Base-by-base conservation (phyloP, 306 rosid species). In the Gillenia trifoliata region DNA sequence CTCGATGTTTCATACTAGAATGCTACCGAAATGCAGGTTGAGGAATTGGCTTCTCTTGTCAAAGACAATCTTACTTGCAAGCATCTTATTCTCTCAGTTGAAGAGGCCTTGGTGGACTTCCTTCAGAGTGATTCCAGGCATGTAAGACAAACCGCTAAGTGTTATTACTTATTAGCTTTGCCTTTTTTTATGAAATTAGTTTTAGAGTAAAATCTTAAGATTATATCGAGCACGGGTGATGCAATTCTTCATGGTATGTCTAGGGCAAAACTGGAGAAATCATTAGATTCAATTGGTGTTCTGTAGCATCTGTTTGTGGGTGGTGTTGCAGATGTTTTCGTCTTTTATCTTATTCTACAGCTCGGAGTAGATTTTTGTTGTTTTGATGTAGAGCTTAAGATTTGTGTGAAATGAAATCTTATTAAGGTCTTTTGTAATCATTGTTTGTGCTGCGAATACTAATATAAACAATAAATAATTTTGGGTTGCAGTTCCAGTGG, bases 31-130 rank as follows among this genome's bases (percentile, higher is more conserved):
- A 66, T 77, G 77, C 84, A 94, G 99, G 99, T 94, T 70, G 97
- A 94, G 88, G 99, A 94, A 70, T 84, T 94, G 91, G 99, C 99
- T 81, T 92, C 73, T 80, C 96, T 94, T 75, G 89, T 94, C 17
- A 92, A 90, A 90, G 99, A 94, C 87, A 94, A 94, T 80, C 99
- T 94, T 85, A 85, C 86, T 54, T 88, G 96, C 82, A 94, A 92
- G 89, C 98, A 92, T 92, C 95, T 92, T 78, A 92, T 94, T 85
- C 96, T 94, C 73, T 82, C 93, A 19, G 88, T 94, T 87, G 99
- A 94, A 83, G 97, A 92, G 83, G 75, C 83, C 34, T 78, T 94
- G 34, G 86, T 94, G 65, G 85, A 90, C 79, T 94, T 83, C 83
- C 95, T 94, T 84, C 92, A 94, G 82, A 83, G 84, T 75, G 85